Base-by-base conservation (phyloP, 2,329 filamentous ascomycete species). In the Hymenotorrendiella dingleyae region DNA sequence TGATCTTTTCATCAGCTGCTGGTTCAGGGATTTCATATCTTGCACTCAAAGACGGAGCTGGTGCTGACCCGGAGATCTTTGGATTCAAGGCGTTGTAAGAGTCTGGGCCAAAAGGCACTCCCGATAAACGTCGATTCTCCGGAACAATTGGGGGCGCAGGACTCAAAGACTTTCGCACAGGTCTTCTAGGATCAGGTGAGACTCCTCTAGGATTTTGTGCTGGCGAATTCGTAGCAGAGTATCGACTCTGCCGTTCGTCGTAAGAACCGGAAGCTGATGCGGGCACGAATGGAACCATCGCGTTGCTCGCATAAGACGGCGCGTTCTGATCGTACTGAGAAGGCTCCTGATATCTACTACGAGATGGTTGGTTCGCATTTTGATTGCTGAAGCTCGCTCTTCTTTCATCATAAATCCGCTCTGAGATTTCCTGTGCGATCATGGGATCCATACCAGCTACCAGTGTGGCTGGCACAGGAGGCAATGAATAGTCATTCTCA, bases 71-170 rank as follows among this genome's bases (percentile, higher is more conserved):
- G 4, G 63, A 64, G 14, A 60, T 33, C 22, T 40, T 56, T 3
- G 84, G 82, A 49, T 90, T 90, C 50, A 87, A 71, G 1, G 76
- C 72, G 54, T 88, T 80, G 57, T 87, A 90, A 24, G 79, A 82
- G 58, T 90, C 86, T 0, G 86, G 86, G 0, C 80, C 78, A 54
- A 87, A 91, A 0, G 84, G 84, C 4, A 84, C 64, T 12, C 73
- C 74, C 2, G 82, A 84, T 4, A 76, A 55, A 37, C 74, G 67
- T 45, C 76, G 70, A 35, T 67, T 62, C 17, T 64, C 62, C n/a
- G 53, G 70, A 40, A 65, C 61, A 27, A 61, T 69, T 17, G 61
- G 73, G 48, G 84, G 84, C 1, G 76, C 75, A 2, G 85, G 83
- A 54, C 84, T 88, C 23, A 89, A 76, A 1, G 84, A 88, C 61